Percentiles rank a stretch among this genome's conserved stretches.
phyloP scores from a whole-genome alignment of 495 filamentous ascomycete species.

The Lophiostoma macrostomum region DNA sequence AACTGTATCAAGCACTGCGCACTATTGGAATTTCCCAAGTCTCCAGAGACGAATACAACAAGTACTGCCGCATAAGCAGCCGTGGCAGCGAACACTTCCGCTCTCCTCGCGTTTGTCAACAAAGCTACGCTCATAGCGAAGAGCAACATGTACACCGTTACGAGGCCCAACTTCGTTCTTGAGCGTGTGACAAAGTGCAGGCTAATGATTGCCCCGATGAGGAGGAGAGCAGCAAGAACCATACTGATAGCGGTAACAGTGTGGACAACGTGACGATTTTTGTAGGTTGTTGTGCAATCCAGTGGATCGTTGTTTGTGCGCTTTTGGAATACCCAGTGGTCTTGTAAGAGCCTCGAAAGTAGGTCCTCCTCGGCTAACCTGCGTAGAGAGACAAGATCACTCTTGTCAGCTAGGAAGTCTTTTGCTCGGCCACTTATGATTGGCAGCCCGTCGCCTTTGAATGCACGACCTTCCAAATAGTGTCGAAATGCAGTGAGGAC shows the following conservation, averaged over 20 bases:
- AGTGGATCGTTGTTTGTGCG: conserved; percentile 1
- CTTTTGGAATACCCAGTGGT: conserved; percentile 19
- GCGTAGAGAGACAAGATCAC: conserved; percentile 14
- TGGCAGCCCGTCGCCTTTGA: background rate
- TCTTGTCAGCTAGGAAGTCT: conserved; percentile 12
- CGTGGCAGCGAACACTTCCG: conserved; percentile 18
- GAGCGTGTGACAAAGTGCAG: conserved; percentile 2
- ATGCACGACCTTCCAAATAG: background rate
- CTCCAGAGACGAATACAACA: conserved; percentile 18
- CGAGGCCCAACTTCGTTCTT: conserved; percentile 10
- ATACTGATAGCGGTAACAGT: conserved; percentile 4
- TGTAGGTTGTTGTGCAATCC: conserved; percentile 14
- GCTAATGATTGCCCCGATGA: conserved; percentile 15
- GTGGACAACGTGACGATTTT: conserved; percentile 1
- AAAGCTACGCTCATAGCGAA: conserved; percentile 9
- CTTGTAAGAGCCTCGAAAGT: conserved; percentile 14
- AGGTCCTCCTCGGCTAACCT: conserved; percentile 9
- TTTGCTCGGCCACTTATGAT: conserved; percentile 14
- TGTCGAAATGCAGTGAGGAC: background rate
- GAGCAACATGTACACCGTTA: conserved; percentile 15
- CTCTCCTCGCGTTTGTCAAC: conserved; percentile 14
- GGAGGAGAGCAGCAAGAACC: conserved; percentile 1
- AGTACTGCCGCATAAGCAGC: conserved; percentile 17
- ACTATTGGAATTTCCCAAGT: background rate
- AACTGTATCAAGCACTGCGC: conserved; percentile 10